Conservation (phyloP, 1,284 basidiomycete species). For the Heterobasidion occidentale region DNA sequence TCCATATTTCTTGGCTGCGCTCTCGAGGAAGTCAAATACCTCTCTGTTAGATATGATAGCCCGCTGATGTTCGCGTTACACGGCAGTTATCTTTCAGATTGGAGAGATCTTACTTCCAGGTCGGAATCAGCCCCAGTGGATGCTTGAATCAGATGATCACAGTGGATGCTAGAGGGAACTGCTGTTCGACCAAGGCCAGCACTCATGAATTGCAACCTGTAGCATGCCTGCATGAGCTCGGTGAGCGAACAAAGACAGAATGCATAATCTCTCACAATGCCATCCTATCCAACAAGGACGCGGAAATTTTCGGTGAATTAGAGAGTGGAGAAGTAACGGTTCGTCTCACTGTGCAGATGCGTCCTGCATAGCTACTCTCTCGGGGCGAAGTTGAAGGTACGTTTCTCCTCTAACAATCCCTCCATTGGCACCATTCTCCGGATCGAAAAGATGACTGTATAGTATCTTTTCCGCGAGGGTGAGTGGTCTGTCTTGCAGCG, state of each 20-base stretch:
- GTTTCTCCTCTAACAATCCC: conserved; percentile 77
- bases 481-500: conserved; percentile 67
- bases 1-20: conserved; percentile 91
- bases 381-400: conserved; percentile 87
- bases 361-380: conserved; percentile 98
- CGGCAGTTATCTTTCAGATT: neutral
- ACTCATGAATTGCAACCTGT: conserved; percentile 96
- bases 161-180: conserved; percentile 87
- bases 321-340: neutral
- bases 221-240: conserved; percentile 1
- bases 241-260: conserved; percentile 4
- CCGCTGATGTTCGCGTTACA: conserved; percentile 34
- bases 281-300: conserved; percentile 42
- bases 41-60: conserved; percentile 91
- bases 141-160: conserved; percentile 97
- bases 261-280: conserved; percentile 47
- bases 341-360: conserved; percentile 87
- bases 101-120: conserved; percentile 52
- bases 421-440: conserved; percentile 63
- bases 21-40: conserved; percentile 97
- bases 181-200: conserved; percentile 83
- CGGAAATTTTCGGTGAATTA: neutral
- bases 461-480: conserved; percentile 98
- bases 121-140: conserved; percentile 77
- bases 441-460: conserved; percentile 87